Evolutionary conservation across 2,329 filamentous ascomycete species (phyloP), one percentile per base, ranked within the genome.

Genomic region (Colletotrichum aenigma): DNA sequence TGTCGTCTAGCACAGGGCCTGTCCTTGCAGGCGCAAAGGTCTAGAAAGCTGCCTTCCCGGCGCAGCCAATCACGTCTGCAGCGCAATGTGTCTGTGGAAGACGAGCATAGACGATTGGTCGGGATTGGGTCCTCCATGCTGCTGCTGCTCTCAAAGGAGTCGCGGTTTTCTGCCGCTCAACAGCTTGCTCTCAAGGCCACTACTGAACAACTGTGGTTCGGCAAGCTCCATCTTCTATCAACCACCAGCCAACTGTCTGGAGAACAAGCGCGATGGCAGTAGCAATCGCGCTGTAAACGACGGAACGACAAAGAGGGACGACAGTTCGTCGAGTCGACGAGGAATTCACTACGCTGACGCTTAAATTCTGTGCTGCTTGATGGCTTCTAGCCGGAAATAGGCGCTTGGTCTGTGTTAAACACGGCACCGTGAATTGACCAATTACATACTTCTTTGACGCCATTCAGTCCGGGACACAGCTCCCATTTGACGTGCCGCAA

Each of bases 401-500:
- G 36, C 30, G 36, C 8, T 18, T 58, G 58, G 58, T 43, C 32
- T 38, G 61, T 67, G 38, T 30, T 7, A 28, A 30, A 16, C 28
- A 52, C 55, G 16, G 28, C 24, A 9, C 26, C 9, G 3, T 4
- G 38, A 62, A 76, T 76, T 76, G 74, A 12, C 74, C 70, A 76
- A 69, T 69, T 18, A 65, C 28, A 18, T 21, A 8, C 12, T 10
- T 12, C 6, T 36, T 66, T 7, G 38, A 38, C 55, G 48, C 61
- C 72, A 72, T 62, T 43, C 62, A 69, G 30, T 24, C 58, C 30
- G 26, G 21, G 7, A 28, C 52, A 30, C 36, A 62, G 61, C 43
- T 71, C 62, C 34, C 24, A 75, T 72, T 75, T 60, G 62, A 60
- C n/a, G n/a, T 76, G 64, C 28, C 7, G 60, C 58, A 61, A 26